Evolutionary conservation across 2,329 filamentous ascomycete genomes (phyloP), one percentile per base, ranked within the genome.

Genomic region (Verticillium alfalfae): DNA sequence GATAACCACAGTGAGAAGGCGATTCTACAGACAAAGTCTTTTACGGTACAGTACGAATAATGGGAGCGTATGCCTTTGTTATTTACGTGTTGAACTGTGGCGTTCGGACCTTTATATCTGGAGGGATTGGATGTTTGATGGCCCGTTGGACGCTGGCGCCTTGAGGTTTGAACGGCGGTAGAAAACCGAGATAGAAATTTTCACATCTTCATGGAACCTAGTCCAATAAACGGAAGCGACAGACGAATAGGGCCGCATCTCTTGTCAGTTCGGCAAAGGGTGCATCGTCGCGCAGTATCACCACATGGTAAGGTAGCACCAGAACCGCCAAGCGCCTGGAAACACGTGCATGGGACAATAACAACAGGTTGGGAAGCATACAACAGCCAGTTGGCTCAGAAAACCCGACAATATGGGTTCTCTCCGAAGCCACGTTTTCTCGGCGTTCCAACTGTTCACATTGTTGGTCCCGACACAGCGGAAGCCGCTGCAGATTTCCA

Each of bases 1-100:
- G 69, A 70, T 26, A 64, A 67, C 56, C 64, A 65, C 34, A 69
- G 68, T 37, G 68, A 69, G n/a, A 70, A 66, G 58, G 66, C 69
- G 3, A 70, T 71, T 57, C 34, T 69, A n/a, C 67, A 68, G 45
- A 69, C 66, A 0, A 69, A 65, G 61, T 68, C 66, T 6, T 64
- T 70, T 26, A 67, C 65, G 1, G 62, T 68, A 5, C 63, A 65
- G n/a, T 68, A 68, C 38, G 59, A 56, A 12, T 58, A 15, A 34
- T 34, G 31, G 5, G 10, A 36, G 54, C 26, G 18, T 12, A 10
- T 13, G 6, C 12, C 7, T n/a, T 10, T 1, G 45, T 3, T 45
- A 12, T 13, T 8, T 10, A 52, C n/a, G 8, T 7, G 18, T 9
- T 8, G n/a, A 26, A 18, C 8, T 22, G 45, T 3, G 45, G 45